Conservation (phyloP, 1,139 yeast genomes). For the Debaryomyces fabryi region DNA sequence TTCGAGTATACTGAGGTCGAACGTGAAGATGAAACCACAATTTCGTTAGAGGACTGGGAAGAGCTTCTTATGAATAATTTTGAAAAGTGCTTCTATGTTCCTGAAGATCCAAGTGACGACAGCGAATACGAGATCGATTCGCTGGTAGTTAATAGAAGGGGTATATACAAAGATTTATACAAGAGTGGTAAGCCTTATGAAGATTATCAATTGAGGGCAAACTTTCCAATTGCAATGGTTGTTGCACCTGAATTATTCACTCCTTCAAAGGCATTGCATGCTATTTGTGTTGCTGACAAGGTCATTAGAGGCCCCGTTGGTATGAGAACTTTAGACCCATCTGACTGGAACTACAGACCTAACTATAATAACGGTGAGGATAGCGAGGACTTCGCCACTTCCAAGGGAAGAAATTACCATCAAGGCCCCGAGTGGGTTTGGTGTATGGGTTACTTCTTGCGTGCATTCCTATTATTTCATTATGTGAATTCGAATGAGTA, state of each 20-base stretch:
- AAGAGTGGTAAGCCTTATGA: conserved; percentile 83
- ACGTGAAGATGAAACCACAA: conserved; percentile 56
- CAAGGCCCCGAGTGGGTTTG: conserved; percentile 99
- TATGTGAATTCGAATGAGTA: conserved; percentile 30
- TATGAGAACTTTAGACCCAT: conserved; percentile 88
- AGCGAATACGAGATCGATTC: conserved; percentile 61
- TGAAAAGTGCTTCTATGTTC: conserved; percentile 78
- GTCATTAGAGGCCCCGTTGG: conserved; percentile 87
- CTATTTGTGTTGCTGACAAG: conserved; percentile 71
- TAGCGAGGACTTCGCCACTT: conserved; percentile 82
- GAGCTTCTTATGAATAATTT: conserved; percentile 66
- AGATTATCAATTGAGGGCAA: conserved; percentile 91
- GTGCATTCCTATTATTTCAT: conserved; percentile 69
- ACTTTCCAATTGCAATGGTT: conserved; percentile 87
- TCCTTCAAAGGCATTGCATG: conserved; percentile 57
- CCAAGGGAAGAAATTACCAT: conserved; percentile 95
- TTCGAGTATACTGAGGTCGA: conserved; percentile 61
- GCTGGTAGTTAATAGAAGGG: conserved; percentile 78
- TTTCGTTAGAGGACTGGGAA: conserved; percentile 72
- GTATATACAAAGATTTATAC: conserved; percentile 88
- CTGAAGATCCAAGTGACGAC: conserved; percentile 58
- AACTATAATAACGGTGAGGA: conserved; percentile 82
- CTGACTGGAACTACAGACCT: conserved; percentile 89
- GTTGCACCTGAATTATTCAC: conserved; percentile 92
- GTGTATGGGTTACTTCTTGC: conserved; percentile 82